Base-by-base conservation (phyloP, 306 rosid genomes). In the Alnus glutinosa region DNA sequence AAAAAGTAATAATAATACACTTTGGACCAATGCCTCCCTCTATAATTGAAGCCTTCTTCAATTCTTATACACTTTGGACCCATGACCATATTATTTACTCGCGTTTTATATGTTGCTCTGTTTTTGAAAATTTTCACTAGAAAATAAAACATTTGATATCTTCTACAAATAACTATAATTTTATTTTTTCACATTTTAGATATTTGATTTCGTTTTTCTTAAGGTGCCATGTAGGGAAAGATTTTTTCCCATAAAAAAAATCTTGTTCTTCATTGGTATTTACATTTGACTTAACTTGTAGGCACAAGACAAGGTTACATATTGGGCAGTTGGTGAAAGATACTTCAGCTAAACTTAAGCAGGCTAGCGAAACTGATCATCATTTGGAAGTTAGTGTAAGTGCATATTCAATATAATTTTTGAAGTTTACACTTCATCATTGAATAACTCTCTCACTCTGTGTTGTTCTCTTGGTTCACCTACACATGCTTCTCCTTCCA, bases 311-410 rank as follows among this genome's bases (percentile, higher is more conserved):
- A 32, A 89, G 98, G 82, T 80, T 88, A 30, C 97, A 92, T 68
- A 92, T 94, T 82, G 98, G 98, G 85, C 91, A 91, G 62, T 79
- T 94, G 91, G 98, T 94, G 85, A 94, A 94, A 83, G 97, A 92
- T 78, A 94, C 98, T 16, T 91, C 97, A 3, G 89, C 91, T 66
- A 92, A 86, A 72, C 98, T 94, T 78, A 92, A 94, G 77, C 92
- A 87, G 90, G 98, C 97, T n/a, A 92, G 97, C 54, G 97, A 94
- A 37, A 86, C 89, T 72, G 97, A 94, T 89, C 98, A 94, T 75
- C 85, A 87, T 47, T 81, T 76, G 76, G 90, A 81, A 67, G 90
- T 88, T 54, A 86, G 93, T 83, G 97, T 92, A 89, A 89, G 92
- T 85, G n/a, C 30, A 18, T 37, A 39, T 42, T 4, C 50, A 37